Evolutionary conservation across 257 asterid genomes (phyloP), one percentile per base, ranked within the genome.

Genomic region (Fraxinus cuspidata): DNA sequence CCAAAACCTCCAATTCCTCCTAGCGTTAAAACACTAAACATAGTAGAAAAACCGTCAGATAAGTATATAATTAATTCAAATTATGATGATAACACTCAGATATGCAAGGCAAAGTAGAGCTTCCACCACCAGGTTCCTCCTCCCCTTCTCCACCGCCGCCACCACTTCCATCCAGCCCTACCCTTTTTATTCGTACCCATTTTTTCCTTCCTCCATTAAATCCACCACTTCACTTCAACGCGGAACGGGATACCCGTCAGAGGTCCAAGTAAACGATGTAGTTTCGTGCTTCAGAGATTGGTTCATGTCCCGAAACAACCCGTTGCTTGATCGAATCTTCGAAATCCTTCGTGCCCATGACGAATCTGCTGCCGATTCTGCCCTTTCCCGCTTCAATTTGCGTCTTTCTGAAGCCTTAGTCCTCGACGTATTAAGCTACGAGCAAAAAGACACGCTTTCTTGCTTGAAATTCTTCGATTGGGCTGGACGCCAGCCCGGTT

Each of bases 381-480:
- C 90, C 3, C 86, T 91, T 71, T 75, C 88, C 34, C 82, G 82
- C 19, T 66, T 95, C 79, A 86, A 90, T 71, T 86, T 95, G 51
- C 56, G 78, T 21, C 84, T 93, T 12, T 66, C 91, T 15, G 91
- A 92, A 40, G 6, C 74, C 1, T 44, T 95, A 21, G 86, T 95
- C 72, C 88, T 91, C 4, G 89, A 89, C 15, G 86, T 93, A 1
- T 73, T 95, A 80, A 84, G 70, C 15, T 89, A 93, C 47, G 88
- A 84, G 75, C 83, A 78, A 5, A 82, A 84, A 4, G 96, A 95
- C 58, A 87, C 88, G 12, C 90, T 90, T 32, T 84, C 92, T 16
- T 91, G 96, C 81, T 80, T 91, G 78, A 93, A 88, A 71, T 93
- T 95, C 87, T 93, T 95, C 82, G 97, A 93, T 79, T 95, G 99